Evolutionary conservation across 768 basidiomycete genomes (phyloP).

Genomic region (Nevesoporus exiguus): DNA sequence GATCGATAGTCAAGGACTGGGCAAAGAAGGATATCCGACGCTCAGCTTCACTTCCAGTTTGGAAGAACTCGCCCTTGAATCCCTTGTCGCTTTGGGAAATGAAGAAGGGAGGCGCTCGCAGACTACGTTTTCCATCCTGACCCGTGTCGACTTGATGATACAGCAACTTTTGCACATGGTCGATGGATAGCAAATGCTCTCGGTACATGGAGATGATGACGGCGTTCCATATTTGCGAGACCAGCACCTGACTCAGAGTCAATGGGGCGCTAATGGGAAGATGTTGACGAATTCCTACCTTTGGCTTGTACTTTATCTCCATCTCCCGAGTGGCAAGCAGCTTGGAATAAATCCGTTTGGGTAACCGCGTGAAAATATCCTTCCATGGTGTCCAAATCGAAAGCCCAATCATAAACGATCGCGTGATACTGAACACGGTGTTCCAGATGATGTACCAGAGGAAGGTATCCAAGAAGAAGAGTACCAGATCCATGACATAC

Average conservation of each 20-base stretch:
- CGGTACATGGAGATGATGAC: conserved; percentile 99
- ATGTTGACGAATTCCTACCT: conserved; percentile 51
- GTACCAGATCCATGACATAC: conserved; percentile 96
- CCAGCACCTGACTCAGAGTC: conserved; percentile 64
- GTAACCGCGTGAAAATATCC: conserved; percentile 93
- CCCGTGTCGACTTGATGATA: conserved; percentile 94
- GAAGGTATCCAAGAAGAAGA: conserved; percentile 99
- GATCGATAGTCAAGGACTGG: conserved; percentile 91
- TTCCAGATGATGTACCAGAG: conserved; percentile 99
- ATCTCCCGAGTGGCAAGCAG: conserved; percentile 89
- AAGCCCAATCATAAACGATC: conserved; percentile 87
- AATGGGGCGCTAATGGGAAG: neutral
- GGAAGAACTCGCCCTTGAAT: conserved; percentile 89
- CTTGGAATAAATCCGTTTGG: conserved; percentile 97
- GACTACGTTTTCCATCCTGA: conserved; percentile 80
- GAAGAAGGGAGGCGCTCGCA: conserved; percentile 97
- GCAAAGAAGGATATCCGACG: conserved; percentile 99
- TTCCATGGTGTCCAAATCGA: conserved; percentile 99
- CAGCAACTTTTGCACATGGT: conserved; percentile 95
- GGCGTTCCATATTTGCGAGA: conserved; percentile 99
- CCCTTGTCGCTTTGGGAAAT: conserved; percentile 90
- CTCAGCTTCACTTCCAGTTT: conserved; percentile 90
- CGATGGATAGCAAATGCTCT: conserved; percentile 97
- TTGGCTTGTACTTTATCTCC: conserved; percentile 99
- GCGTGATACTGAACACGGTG: conserved; percentile 84